Conservation (phyloP, 768 basidiomycete genomes). For the Mycena galopus region DNA sequence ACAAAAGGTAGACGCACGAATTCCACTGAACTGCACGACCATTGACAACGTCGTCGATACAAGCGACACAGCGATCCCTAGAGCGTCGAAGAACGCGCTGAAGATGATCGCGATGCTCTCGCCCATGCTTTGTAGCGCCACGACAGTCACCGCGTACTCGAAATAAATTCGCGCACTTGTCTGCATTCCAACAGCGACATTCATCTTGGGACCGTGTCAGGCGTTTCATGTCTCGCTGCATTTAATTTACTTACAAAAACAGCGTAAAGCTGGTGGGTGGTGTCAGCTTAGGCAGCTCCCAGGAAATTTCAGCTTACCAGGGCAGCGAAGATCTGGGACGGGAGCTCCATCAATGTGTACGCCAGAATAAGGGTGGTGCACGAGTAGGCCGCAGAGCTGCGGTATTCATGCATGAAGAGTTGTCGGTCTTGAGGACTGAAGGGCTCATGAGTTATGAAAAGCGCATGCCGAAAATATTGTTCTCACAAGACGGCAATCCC, state of each 20-base stretch:
- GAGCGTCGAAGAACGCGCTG: constrained; percentile 32
- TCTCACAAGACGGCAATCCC: constrained; percentile 49
- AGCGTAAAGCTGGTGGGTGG: constrained; percentile 26
- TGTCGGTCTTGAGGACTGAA: constrained; percentile 53
- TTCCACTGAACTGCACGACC: constrained; percentile 33
- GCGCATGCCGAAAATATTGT: not conserved
- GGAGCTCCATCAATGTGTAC: constrained; percentile 39
- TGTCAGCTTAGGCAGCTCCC: not conserved
- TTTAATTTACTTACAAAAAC: constrained; percentile 29
- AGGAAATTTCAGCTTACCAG: constrained; percentile 13
- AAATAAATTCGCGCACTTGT: constrained; percentile 34
- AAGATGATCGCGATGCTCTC: constrained; percentile 36
- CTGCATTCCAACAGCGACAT: constrained; percentile 38
- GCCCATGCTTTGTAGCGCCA: constrained; percentile 28
- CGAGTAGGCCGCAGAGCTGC: constrained; percentile 53
- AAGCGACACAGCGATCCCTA: constrained; percentile 36
- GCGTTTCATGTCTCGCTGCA: not conserved
- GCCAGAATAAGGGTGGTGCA: constrained; percentile 50
- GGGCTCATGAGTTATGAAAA: not conserved
- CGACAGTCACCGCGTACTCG: constrained; percentile 33
- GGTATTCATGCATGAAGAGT: constrained; percentile 57
- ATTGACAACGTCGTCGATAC: constrained; percentile 33
- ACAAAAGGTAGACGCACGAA: constrained; percentile 13
- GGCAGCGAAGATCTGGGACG: constrained; percentile 38
- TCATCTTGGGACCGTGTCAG: constrained; percentile 25